phyloP scores from a whole-genome alignment of 805 yeast species.

The Yueomyces sinensis region DNA sequence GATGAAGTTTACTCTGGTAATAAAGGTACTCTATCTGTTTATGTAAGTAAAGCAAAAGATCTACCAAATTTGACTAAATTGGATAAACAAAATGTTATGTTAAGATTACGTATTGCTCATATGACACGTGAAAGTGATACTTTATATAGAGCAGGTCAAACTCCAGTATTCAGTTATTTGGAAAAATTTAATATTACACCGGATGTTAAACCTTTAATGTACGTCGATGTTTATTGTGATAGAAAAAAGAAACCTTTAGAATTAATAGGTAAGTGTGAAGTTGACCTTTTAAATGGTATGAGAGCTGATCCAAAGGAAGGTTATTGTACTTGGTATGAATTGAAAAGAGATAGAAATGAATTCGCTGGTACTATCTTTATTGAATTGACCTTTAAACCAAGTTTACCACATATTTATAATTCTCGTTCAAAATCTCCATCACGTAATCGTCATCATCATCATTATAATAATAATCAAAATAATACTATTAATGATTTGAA shows the following conservation, averaged over 20 bases:
- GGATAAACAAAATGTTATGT: conserved; percentile 91
- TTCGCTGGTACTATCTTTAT: conserved; percentile 81
- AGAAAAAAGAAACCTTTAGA: conserved; percentile 85
- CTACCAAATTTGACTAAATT: conserved; percentile 74
- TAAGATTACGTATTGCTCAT: conserved; percentile 69
- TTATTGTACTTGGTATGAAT: conserved; percentile 72
- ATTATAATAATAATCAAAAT: neutral
- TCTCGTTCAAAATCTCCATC: neutral
- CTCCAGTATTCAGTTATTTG: conserved; percentile 78
- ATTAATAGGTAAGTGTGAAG: conserved; percentile 68
- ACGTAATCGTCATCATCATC: neutral
- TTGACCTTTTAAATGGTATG: conserved; percentile 66
- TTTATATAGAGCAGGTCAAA: conserved; percentile 83
- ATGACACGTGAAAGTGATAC: conserved; percentile 69
- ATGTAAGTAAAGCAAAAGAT: conserved; percentile 71
- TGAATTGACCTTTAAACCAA: conserved; percentile 85
- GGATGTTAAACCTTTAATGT: conserved; percentile 48
- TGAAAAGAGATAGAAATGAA: conserved; percentile 44
- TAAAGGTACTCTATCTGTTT: conserved; percentile 51
- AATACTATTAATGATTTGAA: no score
- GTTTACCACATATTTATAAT: conserved; percentile 6
- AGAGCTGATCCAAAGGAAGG: conserved; percentile 58
- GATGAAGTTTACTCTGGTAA: conserved; percentile 10
- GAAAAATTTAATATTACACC: conserved; percentile 53
- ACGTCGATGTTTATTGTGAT: conserved; percentile 49